phyloP scores from a whole-genome alignment of 352 stramenopile genomes.

The Globisporangium alternatum region DNA sequence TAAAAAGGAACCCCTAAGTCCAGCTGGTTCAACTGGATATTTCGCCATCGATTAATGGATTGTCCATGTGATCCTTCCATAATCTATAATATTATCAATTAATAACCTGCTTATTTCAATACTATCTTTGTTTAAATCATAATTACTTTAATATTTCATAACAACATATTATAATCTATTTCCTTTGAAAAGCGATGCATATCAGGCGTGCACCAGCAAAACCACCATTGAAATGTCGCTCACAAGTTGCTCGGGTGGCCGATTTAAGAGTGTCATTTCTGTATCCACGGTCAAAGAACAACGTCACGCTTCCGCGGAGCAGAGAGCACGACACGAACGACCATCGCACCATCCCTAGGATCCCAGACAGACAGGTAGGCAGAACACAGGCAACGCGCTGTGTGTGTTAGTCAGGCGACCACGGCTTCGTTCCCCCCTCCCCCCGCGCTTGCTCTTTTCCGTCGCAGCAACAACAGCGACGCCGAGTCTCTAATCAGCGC shows the following conservation, averaged over 20 bases:
- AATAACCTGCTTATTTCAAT: neutral
- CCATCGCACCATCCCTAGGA: neutral
- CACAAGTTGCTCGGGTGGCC: neutral
- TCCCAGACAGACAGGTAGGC: neutral
- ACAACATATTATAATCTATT: neutral
- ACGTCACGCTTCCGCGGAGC: neutral
- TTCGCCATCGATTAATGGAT: constrained; percentile 11
- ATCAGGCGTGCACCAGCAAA: neutral
- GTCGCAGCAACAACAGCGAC: neutral
- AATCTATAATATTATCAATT: neutral
- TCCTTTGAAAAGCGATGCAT: neutral
- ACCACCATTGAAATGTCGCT: neutral
- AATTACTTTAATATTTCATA: neutral
- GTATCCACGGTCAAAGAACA: neutral
- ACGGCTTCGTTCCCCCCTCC: neutral
- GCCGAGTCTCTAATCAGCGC: constrained; percentile 6
- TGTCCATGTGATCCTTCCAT: neutral
- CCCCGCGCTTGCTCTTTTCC: constrained; percentile 5
- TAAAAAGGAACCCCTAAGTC: constrained; percentile 2
- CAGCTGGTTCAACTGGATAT: constrained; percentile 1
- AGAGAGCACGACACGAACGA: neutral
- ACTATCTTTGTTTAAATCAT: neutral
- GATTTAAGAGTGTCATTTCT: neutral
- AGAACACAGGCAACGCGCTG: neutral
- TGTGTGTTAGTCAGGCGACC: neutral